Conservation (phyloP, 2,329 filamentous ascomycete genomes). For the Tolypocladium guangdongense region DNA sequence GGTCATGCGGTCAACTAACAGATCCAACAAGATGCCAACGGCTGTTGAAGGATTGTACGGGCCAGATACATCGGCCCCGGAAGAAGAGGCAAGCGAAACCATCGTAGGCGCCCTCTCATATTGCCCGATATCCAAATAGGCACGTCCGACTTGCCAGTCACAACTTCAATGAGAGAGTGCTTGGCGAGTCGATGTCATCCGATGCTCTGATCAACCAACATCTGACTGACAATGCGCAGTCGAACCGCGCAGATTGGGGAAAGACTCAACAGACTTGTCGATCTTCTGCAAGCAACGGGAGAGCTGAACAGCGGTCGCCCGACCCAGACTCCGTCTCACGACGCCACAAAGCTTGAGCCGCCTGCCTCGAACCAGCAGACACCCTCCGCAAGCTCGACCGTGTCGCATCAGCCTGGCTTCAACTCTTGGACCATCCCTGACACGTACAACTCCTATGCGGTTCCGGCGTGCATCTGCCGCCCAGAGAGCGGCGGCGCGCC, state of each 20-base stretch:
- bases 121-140: neutral
- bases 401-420: constrained; percentile 4
- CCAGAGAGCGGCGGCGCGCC: constrained; percentile 27
- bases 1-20: neutral
- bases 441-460: constrained; percentile 34
- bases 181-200: neutral
- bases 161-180: neutral
- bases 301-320: constrained; percentile 18
- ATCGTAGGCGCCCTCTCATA: constrained; percentile 28
- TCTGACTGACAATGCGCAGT: constrained; percentile 14
- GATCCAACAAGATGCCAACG: constrained; percentile 29
- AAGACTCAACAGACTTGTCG: constrained; percentile 36
- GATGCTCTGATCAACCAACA: neutral
- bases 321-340: constrained; percentile 13
- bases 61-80: constrained; percentile 35
- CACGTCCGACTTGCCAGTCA: neutral
- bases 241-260: constrained; percentile 39
- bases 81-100: constrained; percentile 40
- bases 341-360: constrained; percentile 15
- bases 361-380: constrained; percentile 12
- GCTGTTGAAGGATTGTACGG: constrained; percentile 34
- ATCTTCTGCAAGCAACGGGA: constrained; percentile 32
- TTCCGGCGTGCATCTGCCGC: constrained; percentile 35
- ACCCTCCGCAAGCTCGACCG: constrained; percentile 9
- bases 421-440: constrained; percentile 24